These are phyloP conservation scores for Hondaea fermentalgiana DNA, from an alignment of 108 stramenopile species.

Conservation along the genomic window DNA sequence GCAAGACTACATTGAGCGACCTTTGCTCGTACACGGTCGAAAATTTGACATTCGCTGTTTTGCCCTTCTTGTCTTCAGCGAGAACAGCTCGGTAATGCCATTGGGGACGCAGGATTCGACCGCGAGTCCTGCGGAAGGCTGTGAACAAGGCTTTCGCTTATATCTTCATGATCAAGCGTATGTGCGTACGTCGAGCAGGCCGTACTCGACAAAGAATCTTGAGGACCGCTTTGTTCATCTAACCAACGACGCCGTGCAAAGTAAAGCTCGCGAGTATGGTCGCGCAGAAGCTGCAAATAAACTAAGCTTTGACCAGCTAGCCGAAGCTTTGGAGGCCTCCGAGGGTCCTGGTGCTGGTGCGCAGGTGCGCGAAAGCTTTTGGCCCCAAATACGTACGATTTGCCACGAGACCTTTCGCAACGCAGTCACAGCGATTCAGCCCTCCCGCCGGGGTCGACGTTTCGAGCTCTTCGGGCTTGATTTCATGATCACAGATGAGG, in stretches of 20 bases:
- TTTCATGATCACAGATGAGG: slow-evolving; percentile 14
- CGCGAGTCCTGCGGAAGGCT: background rate
- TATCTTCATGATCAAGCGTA: background rate
- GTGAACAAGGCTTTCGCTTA: background rate
- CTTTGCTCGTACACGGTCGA: slow-evolving; percentile 20
- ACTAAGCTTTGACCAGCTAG: background rate
- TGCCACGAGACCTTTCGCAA: background rate
- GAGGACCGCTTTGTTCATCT: slow-evolving; percentile 19
- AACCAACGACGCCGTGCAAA: slow-evolving; percentile 33
- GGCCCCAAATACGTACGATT: background rate
- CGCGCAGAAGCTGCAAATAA: slow-evolving; percentile 19
- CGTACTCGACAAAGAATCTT: background rate
- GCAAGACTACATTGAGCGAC: slow-evolving; percentile 29
- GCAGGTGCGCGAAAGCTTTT: background rate
- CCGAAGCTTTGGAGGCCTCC: background rate
- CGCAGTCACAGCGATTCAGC: background rate
- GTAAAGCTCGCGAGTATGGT: slow-evolving; percentile 9
- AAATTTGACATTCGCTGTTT: slow-evolving; percentile 37
- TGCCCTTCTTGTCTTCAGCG: background rate
- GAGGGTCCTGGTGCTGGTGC: background rate
- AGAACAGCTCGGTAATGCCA: too few relatives aligned
- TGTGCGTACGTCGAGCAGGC: background rate
- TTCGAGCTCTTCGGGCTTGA: slow-evolving; percentile 30
- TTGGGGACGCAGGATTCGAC: background rate
- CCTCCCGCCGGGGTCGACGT: background rate